Conservation (phyloP, 2,329 filamentous ascomycete genomes). For the Colletotrichum orbiculare region DNA sequence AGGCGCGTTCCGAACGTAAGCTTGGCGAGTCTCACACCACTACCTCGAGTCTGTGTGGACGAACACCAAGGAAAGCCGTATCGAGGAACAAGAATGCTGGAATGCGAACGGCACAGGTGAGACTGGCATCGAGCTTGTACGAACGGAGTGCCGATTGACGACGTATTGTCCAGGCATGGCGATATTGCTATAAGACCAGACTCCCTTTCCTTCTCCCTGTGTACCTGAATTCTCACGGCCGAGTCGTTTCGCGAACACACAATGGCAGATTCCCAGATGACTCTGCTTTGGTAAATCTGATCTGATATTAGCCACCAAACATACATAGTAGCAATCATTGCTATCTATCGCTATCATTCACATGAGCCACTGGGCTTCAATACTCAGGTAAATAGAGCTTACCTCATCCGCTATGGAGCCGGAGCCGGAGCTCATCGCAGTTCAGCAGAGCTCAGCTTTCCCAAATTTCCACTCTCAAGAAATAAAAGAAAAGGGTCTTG, state of each 20-base stretch:
- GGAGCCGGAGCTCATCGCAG: too few species aligned
- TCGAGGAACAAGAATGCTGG: slow-evolving; percentile 13
- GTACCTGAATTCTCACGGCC: not conserved
- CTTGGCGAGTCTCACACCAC: slow-evolving; percentile 13
- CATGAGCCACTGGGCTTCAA: too few species aligned
- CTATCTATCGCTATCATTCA: too few species aligned
- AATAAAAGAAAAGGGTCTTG: slow-evolving; percentile 24
- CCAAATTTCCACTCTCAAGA: not conserved
- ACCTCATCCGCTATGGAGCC: too few species aligned
- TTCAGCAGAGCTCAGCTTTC: slow-evolving; percentile 1
- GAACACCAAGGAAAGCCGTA: not conserved
- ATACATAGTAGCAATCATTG: too few species aligned
- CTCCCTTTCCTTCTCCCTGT: slow-evolving; percentile 32
- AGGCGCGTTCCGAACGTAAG: slow-evolving; percentile 21
- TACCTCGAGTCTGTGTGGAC: slow-evolving; percentile 6
- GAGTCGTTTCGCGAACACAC: not conserved
- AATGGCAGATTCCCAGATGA: too few species aligned
- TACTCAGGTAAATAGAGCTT: too few species aligned
- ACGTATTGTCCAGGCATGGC: not conserved
- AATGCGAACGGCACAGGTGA: slow-evolving; percentile 19
- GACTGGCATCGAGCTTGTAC: slow-evolving; percentile 3
- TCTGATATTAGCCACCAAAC: slow-evolving; percentile 15
- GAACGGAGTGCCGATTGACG: not conserved
- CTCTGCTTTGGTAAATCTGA: too few species aligned
- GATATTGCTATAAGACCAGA: slow-evolving; percentile 17